Conservation (phyloP, 2,329 filamentous ascomycete species). For the Ilyonectria robusta region DNA sequence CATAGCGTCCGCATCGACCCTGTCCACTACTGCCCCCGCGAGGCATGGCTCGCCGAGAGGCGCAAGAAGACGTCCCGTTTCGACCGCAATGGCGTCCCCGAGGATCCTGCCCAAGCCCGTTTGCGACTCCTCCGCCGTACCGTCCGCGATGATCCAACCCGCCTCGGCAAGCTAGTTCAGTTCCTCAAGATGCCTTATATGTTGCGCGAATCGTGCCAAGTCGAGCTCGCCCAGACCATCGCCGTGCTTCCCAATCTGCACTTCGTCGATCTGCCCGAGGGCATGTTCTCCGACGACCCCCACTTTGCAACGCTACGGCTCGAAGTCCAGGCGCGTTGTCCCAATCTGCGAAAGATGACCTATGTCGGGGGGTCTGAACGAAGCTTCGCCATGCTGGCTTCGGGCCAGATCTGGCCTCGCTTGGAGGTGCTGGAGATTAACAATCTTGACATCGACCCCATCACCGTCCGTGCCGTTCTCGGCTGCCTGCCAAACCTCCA, state of each 20-base stretch:
- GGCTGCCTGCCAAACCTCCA: constrained; percentile 76
- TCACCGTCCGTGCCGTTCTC: constrained; percentile 79
- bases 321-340: constrained; percentile 87
- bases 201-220: constrained; percentile 89
- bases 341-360: constrained; percentile 89
- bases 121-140: constrained; percentile 86
- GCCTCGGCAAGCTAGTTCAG: constrained; percentile 78
- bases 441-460: constrained; percentile 77
- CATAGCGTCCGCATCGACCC: constrained; percentile 92
- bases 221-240: constrained; percentile 87
- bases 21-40: constrained; percentile 93
- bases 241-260: constrained; percentile 87
- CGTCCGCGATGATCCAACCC: constrained; percentile 80
- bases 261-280: constrained; percentile 92
- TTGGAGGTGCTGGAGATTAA: constrained; percentile 82
- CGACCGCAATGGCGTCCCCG: constrained; percentile 82
- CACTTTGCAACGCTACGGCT: constrained; percentile 82
- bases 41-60: constrained; percentile 83
- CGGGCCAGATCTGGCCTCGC: constrained; percentile 76
- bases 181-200: constrained; percentile 95
- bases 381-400: constrained; percentile 79
- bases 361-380: constrained; percentile 85
- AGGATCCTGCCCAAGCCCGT: constrained; percentile 83
- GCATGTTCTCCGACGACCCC: constrained; percentile 85
- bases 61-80: constrained; percentile 82